Evolutionary conservation across 441 rosid genomes (phyloP), one percentile per base, ranked within the genome.

Genomic region (Gossypium schwendimanii): DNA sequence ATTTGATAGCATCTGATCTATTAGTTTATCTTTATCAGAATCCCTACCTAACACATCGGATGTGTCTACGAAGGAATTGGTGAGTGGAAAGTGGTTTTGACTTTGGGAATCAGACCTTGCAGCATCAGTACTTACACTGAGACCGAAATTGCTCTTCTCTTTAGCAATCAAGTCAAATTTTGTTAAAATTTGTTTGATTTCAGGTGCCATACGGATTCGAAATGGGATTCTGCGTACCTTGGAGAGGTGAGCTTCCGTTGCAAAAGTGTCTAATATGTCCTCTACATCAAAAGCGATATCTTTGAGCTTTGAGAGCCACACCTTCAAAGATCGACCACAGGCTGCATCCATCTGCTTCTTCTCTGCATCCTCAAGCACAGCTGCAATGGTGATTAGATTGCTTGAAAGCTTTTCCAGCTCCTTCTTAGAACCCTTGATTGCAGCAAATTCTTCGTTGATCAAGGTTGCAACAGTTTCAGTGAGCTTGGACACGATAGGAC

Each of bases 311-410:
- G 36, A 1, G 5, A 70, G 73, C 85, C 83, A 77, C 11, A 8
- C 8, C 63, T 49, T 69, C 49, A 80, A 53, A 23, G 78, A 72
- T 68, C 1, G 26, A 7, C 65, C 60, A 17, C 15, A 17, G 20
- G 17, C 9, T 41, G 15, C 10, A 10, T 31, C 24, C 15, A 62
- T 18, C 36, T 79, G 83, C 33, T 55, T 77, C 49, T 75, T 69
- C 23, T 82, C 81, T 8, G 80, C 83, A 39, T 77, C 85, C 26
- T 73, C 54, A 52, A 79, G 79, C 44, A 65, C 81, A 17, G 73
- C 79, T 71, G 11, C 14, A 21, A 74, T 74, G n/a, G 54, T 71
- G 1, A 41, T 54, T 11, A 78, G 47, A 1, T 36, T 26, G 26
- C 60, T 52, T 39, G 52, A 68, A 7, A 76, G 72, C 45, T 63